Percentiles rank a stretch among this genome's conserved stretches.
These are phyloP conservation scores for Colletotrichum eremochloae DNA, from an alignment of 2,329 filamentous ascomycete species.

Conservation along the genomic window DNA sequence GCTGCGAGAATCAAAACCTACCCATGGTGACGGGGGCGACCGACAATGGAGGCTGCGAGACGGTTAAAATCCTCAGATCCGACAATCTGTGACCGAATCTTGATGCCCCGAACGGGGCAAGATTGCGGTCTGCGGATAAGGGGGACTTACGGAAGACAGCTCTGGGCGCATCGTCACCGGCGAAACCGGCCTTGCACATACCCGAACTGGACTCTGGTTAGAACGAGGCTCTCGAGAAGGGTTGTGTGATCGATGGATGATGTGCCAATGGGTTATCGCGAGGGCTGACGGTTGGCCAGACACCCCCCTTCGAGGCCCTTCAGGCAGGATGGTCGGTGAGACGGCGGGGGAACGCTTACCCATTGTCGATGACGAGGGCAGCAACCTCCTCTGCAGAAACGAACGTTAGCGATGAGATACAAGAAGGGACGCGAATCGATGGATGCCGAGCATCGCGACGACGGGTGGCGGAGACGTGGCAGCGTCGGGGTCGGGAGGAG, in stretches of 20 bases:
- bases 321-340: conserved; percentile 52
- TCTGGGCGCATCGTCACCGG: conserved; percentile 99
- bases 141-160: conserved; percentile 98
- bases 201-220: conserved; percentile 82
- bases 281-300: conserved; percentile 22
- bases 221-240: conserved; percentile 43
- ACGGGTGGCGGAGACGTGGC: conserved; percentile 19
- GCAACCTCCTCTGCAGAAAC: conserved; percentile 93
- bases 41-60: conserved; percentile 92
- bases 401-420: conserved; percentile 56
- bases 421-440: conserved; percentile 4
- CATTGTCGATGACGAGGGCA: conserved; percentile 99
- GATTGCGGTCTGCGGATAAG: conserved; percentile 46
- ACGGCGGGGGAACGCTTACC: conserved; percentile 78
- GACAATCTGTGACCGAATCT: conserved; percentile 2
- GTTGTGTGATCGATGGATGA: conserved; percentile 28
- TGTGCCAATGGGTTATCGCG: conserved; percentile 39
- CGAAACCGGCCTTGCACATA: conserved; percentile 99
- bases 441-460: conserved; percentile 36
- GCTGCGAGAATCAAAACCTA: conserved; percentile 66
- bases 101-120: conserved; percentile 25
- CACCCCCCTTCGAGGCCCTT: conserved; percentile 14
- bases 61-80: conserved; percentile 51
- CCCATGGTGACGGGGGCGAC: conserved; percentile 99
- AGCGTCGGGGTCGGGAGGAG: conserved; percentile 13